Evolutionary conservation across 177 flowering plant genomes (phyloP).

Genomic region (Vitis hybrid): DNA sequence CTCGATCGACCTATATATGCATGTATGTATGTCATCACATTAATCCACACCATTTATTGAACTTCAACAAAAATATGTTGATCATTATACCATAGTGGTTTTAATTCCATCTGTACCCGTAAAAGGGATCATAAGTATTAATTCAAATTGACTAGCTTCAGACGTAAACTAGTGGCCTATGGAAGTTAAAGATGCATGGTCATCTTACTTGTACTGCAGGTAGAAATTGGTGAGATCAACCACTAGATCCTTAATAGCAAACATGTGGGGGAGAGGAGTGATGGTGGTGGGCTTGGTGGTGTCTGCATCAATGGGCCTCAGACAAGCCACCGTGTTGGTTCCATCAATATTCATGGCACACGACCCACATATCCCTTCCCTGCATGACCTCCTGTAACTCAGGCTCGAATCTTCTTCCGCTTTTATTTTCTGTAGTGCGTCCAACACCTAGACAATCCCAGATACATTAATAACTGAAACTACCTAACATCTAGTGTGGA

Average conservation of each 20-base stretch:
- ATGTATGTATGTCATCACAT: no score
- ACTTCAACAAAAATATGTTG: no score
- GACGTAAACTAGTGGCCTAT: no score
- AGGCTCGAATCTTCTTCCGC: conserved; percentile 58
- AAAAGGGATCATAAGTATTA: no score
- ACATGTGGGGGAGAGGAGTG: conserved; percentile 88
- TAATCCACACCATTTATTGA: no score
- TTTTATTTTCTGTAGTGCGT: conserved; percentile 76
- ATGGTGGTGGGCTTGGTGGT: conserved; percentile 50
- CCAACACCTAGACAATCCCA: conserved; percentile 54
- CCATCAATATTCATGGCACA: conserved; percentile 91
- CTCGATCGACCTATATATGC: conserved; percentile 46
- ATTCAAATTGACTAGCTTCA: no score
- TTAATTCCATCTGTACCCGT: no score
- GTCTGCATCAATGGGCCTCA: conserved; percentile 60
- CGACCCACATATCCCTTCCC: conserved; percentile 89
- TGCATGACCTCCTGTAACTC: conserved; percentile 71
- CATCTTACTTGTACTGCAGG: conserved; percentile 66
- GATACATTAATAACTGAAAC: background rate
- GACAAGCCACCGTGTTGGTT: conserved; percentile 73
- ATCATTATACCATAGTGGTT: no score
- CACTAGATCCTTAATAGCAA: conserved; percentile 72
- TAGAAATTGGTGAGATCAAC: conserved; percentile 78
- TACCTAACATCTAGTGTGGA: background rate
- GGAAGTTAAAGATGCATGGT: no score